phyloP scores from a whole-genome alignment of 2,329 filamentous ascomycete species.

The Fusarium sterilihyphosum region DNA sequence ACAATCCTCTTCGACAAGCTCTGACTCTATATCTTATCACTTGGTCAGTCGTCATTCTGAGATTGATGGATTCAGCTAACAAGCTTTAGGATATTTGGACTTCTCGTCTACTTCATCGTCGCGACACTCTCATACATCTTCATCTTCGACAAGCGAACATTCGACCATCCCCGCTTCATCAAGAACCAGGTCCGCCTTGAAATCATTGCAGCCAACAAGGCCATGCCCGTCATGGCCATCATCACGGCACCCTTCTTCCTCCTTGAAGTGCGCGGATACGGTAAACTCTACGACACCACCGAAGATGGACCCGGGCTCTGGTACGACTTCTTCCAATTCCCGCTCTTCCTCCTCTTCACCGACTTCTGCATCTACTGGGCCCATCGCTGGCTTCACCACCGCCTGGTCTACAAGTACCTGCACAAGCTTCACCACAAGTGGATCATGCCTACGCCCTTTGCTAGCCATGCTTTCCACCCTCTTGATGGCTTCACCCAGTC shows the following conservation, averaged over 20 bases:
- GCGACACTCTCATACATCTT: conserved; percentile 86
- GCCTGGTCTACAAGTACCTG: conserved; percentile 79
- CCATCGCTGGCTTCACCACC: conserved; percentile 86
- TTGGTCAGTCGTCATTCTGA: conserved; percentile 67
- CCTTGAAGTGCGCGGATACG: conserved; percentile 83
- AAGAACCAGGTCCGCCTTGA: conserved; percentile 92
- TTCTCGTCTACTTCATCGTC: conserved; percentile 85
- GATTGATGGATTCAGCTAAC: not conserved
- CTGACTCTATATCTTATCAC: conserved; percentile 84
- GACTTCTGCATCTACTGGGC: conserved; percentile 93
- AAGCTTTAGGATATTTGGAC: conserved; percentile 78
- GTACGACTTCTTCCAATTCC: conserved; percentile 87
- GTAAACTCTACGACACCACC: conserved; percentile 85
- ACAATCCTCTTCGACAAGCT: conserved; percentile 79
- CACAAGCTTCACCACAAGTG: conserved; percentile 99
- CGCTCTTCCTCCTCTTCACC: conserved; percentile 87
- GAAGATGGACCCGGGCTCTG: conserved; percentile 78
- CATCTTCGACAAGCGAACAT: conserved; percentile 90
- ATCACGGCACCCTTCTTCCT: conserved; percentile 86
- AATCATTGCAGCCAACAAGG: conserved; percentile 79
- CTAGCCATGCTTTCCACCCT: conserved; percentile 94
- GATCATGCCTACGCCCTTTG: conserved; percentile 97
- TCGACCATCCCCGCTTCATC: conserved; percentile 92
- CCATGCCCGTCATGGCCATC: conserved; percentile 85
- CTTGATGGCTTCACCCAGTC: conserved; percentile 90